Conservation (phyloP, 768 basidiomycete species). For the Boletus tomentosulus region DNA sequence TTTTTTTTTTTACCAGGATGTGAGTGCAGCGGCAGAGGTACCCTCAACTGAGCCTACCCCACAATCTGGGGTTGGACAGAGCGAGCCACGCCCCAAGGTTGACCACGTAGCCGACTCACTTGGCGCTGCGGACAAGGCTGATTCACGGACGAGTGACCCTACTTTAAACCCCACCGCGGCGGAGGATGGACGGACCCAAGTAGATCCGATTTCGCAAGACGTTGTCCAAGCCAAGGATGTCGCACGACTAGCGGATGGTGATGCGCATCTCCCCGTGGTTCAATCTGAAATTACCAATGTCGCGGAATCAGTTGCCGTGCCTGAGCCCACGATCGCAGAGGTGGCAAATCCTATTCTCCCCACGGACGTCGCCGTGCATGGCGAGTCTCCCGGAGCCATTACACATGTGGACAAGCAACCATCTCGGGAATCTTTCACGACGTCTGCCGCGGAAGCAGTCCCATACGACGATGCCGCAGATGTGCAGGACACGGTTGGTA, state of each 20-base stretch:
- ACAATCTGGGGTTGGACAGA: conserved; percentile 5
- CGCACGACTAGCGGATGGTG: background rate
- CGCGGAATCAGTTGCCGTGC: conserved; percentile 1
- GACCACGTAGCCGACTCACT: background rate
- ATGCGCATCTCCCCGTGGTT: background rate
- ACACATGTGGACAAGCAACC: conserved; percentile 3
- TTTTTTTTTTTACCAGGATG: background rate
- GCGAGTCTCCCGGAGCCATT: background rate
- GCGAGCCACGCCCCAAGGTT: background rate
- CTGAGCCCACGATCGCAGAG: background rate
- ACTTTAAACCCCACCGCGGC: background rate
- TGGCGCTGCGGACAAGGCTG: conserved; percentile 1
- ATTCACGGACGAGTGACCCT: background rate
- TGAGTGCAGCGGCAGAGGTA: conserved; percentile 1
- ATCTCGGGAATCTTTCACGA: conserved; percentile 5
- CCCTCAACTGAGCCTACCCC: conserved; percentile 16
- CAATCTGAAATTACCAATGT: conserved; percentile 5
- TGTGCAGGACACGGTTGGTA: background rate
- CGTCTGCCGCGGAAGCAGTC: conserved; percentile 7
- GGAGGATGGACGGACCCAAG: background rate
- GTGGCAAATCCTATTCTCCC: background rate
- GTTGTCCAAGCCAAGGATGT: background rate
- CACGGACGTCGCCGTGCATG: background rate
- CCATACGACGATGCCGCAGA: background rate
- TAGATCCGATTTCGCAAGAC: background rate